These are phyloP conservation scores for Albugo laibachii DNA, from an alignment of 352 stramenopile genomes.

Conservation along the genomic window DNA sequence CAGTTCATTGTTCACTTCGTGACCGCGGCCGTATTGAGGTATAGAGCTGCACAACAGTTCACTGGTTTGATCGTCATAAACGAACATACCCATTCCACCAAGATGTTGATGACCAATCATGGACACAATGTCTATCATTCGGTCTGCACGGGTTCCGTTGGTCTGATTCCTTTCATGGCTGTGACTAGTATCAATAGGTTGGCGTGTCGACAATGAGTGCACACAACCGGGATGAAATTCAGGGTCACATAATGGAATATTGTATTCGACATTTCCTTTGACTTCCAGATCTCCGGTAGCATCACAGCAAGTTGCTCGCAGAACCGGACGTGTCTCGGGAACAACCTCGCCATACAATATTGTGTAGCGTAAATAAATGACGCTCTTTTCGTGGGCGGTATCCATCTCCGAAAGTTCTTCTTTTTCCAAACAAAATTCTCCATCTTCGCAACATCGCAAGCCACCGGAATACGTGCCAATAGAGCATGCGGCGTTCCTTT, in stretches of 20 bases:
- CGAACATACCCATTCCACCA: slow-evolving; percentile 38
- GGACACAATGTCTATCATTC: slow-evolving; percentile 64
- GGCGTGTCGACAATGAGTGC: slow-evolving; percentile 49
- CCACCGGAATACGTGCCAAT: slow-evolving; percentile 40
- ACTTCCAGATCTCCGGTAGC: slow-evolving; percentile 29
- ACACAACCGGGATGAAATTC: slow-evolving; percentile 49
- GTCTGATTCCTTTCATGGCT: slow-evolving; percentile 8
- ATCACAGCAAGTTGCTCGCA: slow-evolving; percentile 51
- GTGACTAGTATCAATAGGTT: slow-evolving; percentile 23
- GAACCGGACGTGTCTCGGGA: slow-evolving; percentile 32
- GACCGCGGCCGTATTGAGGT: slow-evolving; percentile 35
- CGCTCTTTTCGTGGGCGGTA: slow-evolving; percentile 8
- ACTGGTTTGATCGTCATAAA: slow-evolving; percentile 47
- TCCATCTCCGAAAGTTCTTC: slow-evolving; percentile 15
- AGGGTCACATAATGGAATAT: slow-evolving; percentile 40
- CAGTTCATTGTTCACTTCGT: slow-evolving; percentile 37
- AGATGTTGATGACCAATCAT: slow-evolving; percentile 62
- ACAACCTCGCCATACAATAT: slow-evolving; percentile 43
- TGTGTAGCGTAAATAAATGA: slow-evolving; percentile 60
- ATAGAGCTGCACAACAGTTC: slow-evolving; percentile 46
- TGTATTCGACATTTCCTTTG: slow-evolving; percentile 64
- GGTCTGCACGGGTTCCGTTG: slow-evolving; percentile 10
- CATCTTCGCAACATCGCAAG: slow-evolving; percentile 53
- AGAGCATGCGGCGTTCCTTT: slow-evolving; percentile 55
- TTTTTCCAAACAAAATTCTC: slow-evolving; percentile 44